phyloP scores from a whole-genome alignment of 148 eudicot genomes.

The Persicaria maculosa region DNA sequence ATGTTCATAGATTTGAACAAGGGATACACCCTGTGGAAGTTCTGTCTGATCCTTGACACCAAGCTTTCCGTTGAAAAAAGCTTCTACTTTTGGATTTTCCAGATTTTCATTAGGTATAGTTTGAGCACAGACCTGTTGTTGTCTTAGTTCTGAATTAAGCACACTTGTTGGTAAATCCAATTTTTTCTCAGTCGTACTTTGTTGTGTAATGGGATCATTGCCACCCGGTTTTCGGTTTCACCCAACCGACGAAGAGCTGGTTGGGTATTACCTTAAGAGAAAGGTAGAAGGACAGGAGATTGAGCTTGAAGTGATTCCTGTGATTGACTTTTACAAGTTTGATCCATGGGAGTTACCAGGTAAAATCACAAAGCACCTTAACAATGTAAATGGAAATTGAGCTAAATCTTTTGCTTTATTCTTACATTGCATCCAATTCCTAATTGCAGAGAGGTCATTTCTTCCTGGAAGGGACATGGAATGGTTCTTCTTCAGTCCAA shows the following conservation, averaged over 20 bases:
- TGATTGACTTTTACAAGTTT: conserved; percentile 63
- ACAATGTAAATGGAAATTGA: background rate
- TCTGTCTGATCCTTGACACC: conserved; percentile 43
- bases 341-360: conserved; percentile 97
- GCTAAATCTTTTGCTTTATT: background rate
- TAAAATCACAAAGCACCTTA: conserved; percentile 13
- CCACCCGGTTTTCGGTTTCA: conserved; percentile 90
- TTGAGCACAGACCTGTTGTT: conserved; percentile 33
- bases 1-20: conserved; percentile 49
- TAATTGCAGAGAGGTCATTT: conserved; percentile 63
- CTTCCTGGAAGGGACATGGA: conserved; percentile 79
- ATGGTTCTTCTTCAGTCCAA: conserved; percentile 89
- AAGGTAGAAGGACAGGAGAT: conserved; percentile 60
- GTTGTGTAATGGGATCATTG: conserved; percentile 51
- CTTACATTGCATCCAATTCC: background rate
- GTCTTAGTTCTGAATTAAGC: conserved; percentile 5
- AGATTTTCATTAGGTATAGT: conserved; percentile 56
- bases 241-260: conserved; percentile 72
- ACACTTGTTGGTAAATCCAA: conserved; percentile 9
- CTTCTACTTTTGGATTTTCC: conserved; percentile 83
- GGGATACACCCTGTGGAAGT: conserved; percentile 49
- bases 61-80: conserved; percentile 57
- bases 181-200: conserved; percentile 14
- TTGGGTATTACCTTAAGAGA: conserved; percentile 71
- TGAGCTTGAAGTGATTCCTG: conserved; percentile 83